Conservation (phyloP, 1,284 basidiomycete genomes). For the Gymnopus androsaceus region DNA sequence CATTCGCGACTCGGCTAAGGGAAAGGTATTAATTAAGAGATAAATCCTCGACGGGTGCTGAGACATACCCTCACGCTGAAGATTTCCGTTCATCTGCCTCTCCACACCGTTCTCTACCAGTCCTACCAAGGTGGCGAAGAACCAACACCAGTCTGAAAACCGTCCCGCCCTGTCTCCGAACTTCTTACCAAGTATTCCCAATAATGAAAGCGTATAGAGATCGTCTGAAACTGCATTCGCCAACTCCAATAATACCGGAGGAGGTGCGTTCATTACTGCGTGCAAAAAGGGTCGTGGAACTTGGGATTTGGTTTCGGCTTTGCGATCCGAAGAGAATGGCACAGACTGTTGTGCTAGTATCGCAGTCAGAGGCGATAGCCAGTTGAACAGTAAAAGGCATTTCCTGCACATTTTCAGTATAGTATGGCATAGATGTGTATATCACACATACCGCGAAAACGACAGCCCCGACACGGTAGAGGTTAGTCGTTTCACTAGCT, state of each 20-base stretch:
- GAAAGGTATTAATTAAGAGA: conserved; percentile 13
- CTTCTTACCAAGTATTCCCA: conserved; percentile 66
- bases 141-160: conserved; percentile 83
- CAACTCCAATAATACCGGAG: conserved; percentile 80
- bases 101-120: conserved; percentile 81
- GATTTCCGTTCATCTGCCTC: conserved; percentile 61
- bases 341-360: conserved; percentile 66
- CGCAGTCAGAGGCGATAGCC: conserved; percentile 70
- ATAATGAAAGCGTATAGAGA: conserved; percentile 66
- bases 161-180: conserved; percentile 67
- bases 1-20: conserved; percentile 65
- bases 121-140: conserved; percentile 71
- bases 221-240: conserved; percentile 75
- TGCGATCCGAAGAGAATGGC: conserved; percentile 51
- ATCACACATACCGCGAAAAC: conserved; percentile 66
- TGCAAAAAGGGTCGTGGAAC: conserved; percentile 58
- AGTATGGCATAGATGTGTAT: too few species aligned
- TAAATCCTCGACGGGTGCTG: background rate
- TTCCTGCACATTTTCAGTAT: too few species aligned
- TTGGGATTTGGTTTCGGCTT: conserved; percentile 36
- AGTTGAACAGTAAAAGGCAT: conserved; percentile 78
- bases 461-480: conserved; percentile 68
- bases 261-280: conserved; percentile 72
- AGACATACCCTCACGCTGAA: conserved; percentile 58
- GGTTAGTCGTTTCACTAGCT: conserved; percentile 57